A percentile compares a stretch with the other conserved stretches of the same genome.
phyloP scores from a whole-genome alignment of 257 asterid species.

The Solanum pimpinellifolium region DNA sequence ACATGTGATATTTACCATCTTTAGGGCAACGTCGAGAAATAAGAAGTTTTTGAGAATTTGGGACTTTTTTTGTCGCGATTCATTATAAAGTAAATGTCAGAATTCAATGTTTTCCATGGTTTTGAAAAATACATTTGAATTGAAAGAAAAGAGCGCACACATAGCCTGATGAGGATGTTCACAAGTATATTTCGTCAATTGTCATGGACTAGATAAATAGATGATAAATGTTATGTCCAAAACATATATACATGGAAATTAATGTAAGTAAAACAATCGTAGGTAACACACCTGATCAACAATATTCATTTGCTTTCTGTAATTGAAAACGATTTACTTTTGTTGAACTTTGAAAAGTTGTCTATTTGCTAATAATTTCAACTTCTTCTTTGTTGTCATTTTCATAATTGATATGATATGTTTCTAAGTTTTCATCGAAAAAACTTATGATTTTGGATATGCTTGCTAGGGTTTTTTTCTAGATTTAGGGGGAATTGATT shows the following conservation, averaged over 20 bases:
- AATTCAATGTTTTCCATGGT: neutral
- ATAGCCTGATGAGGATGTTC: neutral
- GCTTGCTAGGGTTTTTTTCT: neutral
- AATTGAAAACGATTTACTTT: too few relatives aligned
- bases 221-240: neutral
- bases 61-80: accelerated
- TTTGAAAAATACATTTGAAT: neutral
- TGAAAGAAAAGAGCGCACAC: neutral
- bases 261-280: neutral
- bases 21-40: neutral
- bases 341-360: neutral
- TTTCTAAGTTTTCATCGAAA: neutral
- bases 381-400: too few relatives aligned
- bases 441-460: neutral
- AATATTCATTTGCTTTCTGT: neutral
- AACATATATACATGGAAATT: neutral
- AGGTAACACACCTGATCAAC: neutral
- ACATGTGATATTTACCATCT: neutral
- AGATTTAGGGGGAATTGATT: neutral
- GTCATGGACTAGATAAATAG: neutral
- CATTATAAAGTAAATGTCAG: neutral
- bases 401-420: neutral
- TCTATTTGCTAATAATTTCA: too few relatives aligned
- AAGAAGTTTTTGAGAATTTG: too few relatives aligned
- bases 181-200: too few relatives aligned